Base-by-base conservation (phyloP, 2,329 filamentous ascomycete species). In the Neonectria neomacrospora region DNA sequence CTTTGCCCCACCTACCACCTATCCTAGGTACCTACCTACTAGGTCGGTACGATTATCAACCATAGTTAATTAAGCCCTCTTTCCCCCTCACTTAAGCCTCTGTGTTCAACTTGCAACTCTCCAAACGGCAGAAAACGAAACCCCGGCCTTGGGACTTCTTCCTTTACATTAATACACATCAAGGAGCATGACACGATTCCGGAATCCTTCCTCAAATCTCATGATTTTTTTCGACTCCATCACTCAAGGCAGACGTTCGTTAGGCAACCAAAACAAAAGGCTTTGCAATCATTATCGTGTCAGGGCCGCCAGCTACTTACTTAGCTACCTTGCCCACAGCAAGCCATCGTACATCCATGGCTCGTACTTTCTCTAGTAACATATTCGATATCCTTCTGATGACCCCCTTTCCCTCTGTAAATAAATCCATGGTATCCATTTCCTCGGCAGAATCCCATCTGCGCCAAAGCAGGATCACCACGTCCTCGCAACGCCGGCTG, bases 361-460 rank as follows among this genome's bases (percentile, higher is more conserved):
- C 52, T 28, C 32, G 18, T 52, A 48, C 51, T 59, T 62, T 26
- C 39, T 54, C 48, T 62, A 58, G 45, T 56, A 52, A 61, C 61
- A 52, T 37, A n/a, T 37, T 14, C n/a, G 55, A 55, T 45, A 47
- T 47, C 51, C 62, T 56, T 60, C 51, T 54, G 57, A 18, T 42
- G 57, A 26, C 51, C 51, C 47, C 53, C 56, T 45, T 64, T 39
- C n/a, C 53, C 58, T 42, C 63, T 34, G 60, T 63, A 44, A 65
- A 57, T 48, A 55, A 57, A 50, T 58, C 61, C 59, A 52, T 65
- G 59, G 54, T 64, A 69, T 70, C 60, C 54, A 34, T 67, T 63
- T 69, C 61, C 48, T 58, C 56, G 60, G 55, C 63, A 69, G 53
- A 41, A 57, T 50, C 54, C 41, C 52, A 61, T 57, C 53, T 54